Evolutionary conservation across 2,329 filamentous ascomycete species (phyloP).

Genomic region (Hirsutella rhossiliensis): DNA sequence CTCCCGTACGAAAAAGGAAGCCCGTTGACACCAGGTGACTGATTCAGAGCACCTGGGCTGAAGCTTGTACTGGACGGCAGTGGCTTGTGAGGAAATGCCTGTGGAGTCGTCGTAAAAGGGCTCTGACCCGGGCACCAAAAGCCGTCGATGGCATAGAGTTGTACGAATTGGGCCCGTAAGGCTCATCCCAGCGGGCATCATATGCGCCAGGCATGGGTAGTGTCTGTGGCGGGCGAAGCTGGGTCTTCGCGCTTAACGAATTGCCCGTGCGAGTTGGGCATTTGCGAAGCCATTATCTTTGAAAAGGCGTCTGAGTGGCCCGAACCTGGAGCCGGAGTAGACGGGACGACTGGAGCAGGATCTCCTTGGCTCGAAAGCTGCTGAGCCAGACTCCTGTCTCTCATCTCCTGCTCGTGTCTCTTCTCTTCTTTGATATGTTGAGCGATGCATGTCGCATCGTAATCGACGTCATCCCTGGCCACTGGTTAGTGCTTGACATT

Average conservation of each 20-base stretch:
- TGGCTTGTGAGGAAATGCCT: neutral
- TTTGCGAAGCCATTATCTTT: constrained; percentile 6
- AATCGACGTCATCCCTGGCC: constrained; percentile 20
- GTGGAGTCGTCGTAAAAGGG: neutral
- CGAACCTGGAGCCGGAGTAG: neutral
- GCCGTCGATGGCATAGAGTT: neutral
- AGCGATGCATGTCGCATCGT: constrained; percentile 13
- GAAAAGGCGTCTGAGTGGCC: constrained; percentile 4
- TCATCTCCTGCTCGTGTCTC: constrained; percentile 15
- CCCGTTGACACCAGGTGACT: neutral
- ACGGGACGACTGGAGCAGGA: neutral
- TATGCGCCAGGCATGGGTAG: neutral
- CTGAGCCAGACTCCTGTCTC: constrained; percentile 16
- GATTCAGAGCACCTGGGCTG: too few relatives aligned
- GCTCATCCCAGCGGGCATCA: constrained; percentile 7
- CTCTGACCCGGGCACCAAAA: neutral
- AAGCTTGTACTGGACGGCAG: neutral
- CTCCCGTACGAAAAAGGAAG: neutral
- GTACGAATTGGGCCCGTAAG: neutral
- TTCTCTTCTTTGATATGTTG: constrained; percentile 23
- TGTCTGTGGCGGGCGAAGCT: neutral
- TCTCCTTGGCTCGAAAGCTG: constrained; percentile 13
- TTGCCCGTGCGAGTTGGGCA: constrained; percentile 3
- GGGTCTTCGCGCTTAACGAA: neutral
- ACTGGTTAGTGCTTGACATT: constrained; percentile 6